Conservation (phyloP, 1,284 basidiomycete genomes). For the Tetrapyrgos nigripes region DNA sequence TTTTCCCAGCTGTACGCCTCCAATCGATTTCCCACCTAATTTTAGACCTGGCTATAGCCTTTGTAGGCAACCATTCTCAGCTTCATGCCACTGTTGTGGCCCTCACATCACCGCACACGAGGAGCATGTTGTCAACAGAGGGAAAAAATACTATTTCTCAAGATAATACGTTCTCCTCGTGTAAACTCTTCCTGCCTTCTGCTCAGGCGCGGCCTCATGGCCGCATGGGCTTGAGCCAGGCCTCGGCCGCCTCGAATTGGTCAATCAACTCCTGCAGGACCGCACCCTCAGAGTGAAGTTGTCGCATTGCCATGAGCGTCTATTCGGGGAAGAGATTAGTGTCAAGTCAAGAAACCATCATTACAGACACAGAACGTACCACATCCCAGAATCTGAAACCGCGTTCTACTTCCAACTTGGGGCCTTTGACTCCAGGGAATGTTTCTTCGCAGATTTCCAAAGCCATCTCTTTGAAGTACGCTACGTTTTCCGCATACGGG, state of each 20-base stretch:
- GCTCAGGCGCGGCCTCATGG: slow-evolving; percentile 60
- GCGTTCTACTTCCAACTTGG: slow-evolving; percentile 89
- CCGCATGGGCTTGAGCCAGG: slow-evolving; percentile 91
- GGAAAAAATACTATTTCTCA: neutral
- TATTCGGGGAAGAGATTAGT: slow-evolving; percentile 39
- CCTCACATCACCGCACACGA: slow-evolving; percentile 2
- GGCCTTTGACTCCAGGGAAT: slow-evolving; percentile 90
- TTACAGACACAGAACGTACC: slow-evolving; percentile 60
- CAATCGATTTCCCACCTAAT: slow-evolving; percentile 25
- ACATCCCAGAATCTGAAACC: slow-evolving; percentile 99
- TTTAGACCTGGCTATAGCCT: slow-evolving; percentile 19
- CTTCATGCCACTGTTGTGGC: too few relatives aligned
- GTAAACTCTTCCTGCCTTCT: neutral
- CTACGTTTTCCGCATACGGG: slow-evolving; percentile 78
- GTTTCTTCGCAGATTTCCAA: slow-evolving; percentile 93
- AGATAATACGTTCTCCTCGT: neutral
- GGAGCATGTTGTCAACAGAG: neutral
- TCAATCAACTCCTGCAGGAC: slow-evolving; percentile 85
- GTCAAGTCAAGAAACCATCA: slow-evolving; percentile 4
- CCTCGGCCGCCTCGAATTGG: slow-evolving; percentile 94
- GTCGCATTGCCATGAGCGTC: slow-evolving; percentile 89
- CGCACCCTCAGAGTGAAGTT: slow-evolving; percentile 83
- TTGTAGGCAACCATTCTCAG: slow-evolving; percentile 11
- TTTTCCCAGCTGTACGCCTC: slow-evolving; percentile 13
- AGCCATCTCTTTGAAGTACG: slow-evolving; percentile 86